These are phyloP conservation scores for Boletus rubescentipes DNA, from an alignment of 768 basidiomycete genomes.

Conservation along the genomic window DNA sequence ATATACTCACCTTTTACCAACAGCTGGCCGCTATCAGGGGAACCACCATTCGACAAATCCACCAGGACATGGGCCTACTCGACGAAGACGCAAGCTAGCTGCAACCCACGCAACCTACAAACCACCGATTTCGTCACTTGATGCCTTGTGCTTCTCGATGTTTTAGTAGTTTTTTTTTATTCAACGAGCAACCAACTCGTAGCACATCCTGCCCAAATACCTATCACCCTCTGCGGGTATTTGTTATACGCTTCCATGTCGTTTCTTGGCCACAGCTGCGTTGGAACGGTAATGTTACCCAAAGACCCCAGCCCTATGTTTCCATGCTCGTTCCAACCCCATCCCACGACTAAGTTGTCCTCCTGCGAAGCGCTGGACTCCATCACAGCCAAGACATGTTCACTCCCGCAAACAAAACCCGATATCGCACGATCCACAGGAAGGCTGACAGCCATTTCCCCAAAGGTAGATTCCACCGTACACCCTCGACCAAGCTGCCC, in stretches of 20 bases:
- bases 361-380: constrained; percentile 29
- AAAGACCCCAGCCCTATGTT: constrained; percentile 75
- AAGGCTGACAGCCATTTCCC: constrained; percentile 11
- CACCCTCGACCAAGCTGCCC: constrained; percentile 62
- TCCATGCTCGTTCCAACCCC: constrained; percentile 99
- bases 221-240: constrained; percentile 17
- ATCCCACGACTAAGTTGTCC: constrained; percentile 58
- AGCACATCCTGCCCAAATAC: constrained; percentile 32
- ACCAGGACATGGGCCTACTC: constrained; percentile 65
- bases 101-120: background rate
- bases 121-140: background rate
- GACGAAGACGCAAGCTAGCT: constrained; percentile 48
- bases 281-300: constrained; percentile 50
- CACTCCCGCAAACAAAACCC: constrained; percentile 72
- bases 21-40: constrained; percentile 73
- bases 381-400: constrained; percentile 64
- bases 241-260: constrained; percentile 1
- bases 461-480: background rate
- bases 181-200: constrained; percentile 34
- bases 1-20: constrained; percentile 15
- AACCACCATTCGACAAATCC: constrained; percentile 71
- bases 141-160: background rate
- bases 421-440: constrained; percentile 30
- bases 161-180: constrained; percentile 13
- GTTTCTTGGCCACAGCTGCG: constrained; percentile 51